These are phyloP conservation scores for Pyrenophora seminiperda DNA, from an alignment of 2,329 filamentous ascomycete genomes.

Conservation along the genomic window DNA sequence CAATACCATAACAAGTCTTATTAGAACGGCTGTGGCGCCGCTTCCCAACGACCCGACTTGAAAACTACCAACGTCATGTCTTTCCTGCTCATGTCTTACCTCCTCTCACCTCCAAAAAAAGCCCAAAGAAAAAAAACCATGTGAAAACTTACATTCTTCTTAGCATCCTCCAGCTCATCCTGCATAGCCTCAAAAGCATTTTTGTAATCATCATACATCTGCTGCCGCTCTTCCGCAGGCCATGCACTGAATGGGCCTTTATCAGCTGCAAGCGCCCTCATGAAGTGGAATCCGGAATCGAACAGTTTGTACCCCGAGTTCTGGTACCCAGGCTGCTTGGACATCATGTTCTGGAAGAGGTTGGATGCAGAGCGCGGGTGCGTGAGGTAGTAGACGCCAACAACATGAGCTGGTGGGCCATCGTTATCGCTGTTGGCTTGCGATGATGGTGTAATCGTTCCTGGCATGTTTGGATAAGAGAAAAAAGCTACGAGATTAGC, in stretches of 20 bases:
- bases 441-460: conserved; percentile 4
- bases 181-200: conserved; percentile 13
- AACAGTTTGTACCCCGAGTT: conserved; percentile 23
- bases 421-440: neutral
- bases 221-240: conserved; percentile 10
- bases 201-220: conserved; percentile 12
- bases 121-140: too few relatives aligned
- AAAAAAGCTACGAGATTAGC: too few relatives aligned
- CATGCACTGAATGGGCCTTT: conserved; percentile 16
- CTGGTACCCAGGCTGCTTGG: conserved; percentile 23
- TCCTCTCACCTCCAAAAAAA: too few relatives aligned
- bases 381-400: conserved; percentile 24
- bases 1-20: neutral
- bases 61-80: neutral
- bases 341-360: conserved; percentile 28
- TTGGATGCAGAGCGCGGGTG: conserved; percentile 27
- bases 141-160: conserved; percentile 18
- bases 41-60: neutral
- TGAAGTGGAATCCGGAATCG: conserved; percentile 14
- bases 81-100: neutral
- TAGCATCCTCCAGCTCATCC: conserved; percentile 21
- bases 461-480: conserved; percentile 10
- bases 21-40: neutral
- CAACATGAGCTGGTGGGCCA: neutral
- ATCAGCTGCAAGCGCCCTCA: too few relatives aligned